Evolutionary conservation across 2,329 filamentous ascomycete species (phyloP).

Genomic region (Camillea tinctor): DNA sequence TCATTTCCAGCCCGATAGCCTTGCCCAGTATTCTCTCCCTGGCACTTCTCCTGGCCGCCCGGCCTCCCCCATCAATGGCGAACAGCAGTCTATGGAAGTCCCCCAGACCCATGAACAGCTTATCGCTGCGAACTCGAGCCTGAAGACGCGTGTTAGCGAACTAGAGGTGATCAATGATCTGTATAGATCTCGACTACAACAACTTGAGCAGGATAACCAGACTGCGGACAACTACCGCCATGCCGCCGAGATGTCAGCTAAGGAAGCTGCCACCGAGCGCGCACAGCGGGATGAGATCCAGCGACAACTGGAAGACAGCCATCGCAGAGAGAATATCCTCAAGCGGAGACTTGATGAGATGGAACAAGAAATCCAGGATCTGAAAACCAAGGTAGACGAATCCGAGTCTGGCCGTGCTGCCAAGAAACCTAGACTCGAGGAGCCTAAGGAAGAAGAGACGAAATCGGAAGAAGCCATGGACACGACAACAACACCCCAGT

Average conservation of each 20-base stretch:
- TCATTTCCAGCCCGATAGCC: slow-evolving; percentile 58
- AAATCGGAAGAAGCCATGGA: slow-evolving; percentile 20
- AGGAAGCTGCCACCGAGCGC: slow-evolving; percentile 56
- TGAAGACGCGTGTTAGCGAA: slow-evolving; percentile 95
- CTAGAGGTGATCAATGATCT: slow-evolving; percentile 91
- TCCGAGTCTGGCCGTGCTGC: slow-evolving; percentile 25
- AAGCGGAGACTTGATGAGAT: slow-evolving; percentile 81
- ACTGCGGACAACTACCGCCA: slow-evolving; percentile 54
- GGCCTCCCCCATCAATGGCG: slow-evolving; percentile 50
- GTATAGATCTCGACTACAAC: slow-evolving; percentile 72
- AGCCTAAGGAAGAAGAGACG: slow-evolving; percentile 7
- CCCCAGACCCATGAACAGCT: slow-evolving; percentile 80
- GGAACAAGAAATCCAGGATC: slow-evolving; percentile 52
- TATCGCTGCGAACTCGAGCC: slow-evolving; percentile 73
- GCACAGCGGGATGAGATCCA: slow-evolving; percentile 51
- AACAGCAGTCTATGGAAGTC: slow-evolving; percentile 64
- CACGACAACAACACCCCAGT: slow-evolving; percentile 23
- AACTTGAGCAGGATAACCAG: slow-evolving; percentile 75
- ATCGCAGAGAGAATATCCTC: slow-evolving; percentile 75
- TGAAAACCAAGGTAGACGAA: slow-evolving; percentile 28
- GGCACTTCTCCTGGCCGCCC: slow-evolving; percentile 53
- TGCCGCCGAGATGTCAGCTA: slow-evolving; percentile 51
- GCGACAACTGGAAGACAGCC: slow-evolving; percentile 70
- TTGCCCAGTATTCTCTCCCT: slow-evolving; percentile 51
- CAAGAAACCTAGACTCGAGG: slow-evolving; percentile 29